Percentiles rank a stretch among this genome's conserved stretches.
Conservation (phyloP, 441 rosid species). For the Eutrema salsugineum region DNA sequence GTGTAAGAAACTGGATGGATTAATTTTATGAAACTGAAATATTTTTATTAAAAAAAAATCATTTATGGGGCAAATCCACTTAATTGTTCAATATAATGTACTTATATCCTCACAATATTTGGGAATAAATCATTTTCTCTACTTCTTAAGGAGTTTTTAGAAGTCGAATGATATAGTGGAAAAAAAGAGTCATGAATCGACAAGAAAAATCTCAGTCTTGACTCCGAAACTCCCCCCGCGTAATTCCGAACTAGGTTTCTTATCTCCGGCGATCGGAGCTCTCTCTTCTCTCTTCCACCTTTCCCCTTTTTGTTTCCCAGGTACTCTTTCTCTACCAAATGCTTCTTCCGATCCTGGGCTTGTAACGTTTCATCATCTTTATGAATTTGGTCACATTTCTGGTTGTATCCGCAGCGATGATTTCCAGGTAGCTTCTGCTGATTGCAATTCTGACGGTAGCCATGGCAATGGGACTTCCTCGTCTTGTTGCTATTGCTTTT, state of each 20-base stretch:
- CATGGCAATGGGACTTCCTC: constrained; percentile 22
- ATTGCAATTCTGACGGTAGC: neutral
- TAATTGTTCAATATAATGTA: too few relatives aligned
- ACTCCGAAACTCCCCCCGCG: constrained; percentile 1
- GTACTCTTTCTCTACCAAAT: neutral
- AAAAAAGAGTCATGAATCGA: neutral
- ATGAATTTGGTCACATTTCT: constrained; percentile 1
- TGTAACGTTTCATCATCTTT: neutral
- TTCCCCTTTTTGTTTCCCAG: neutral
- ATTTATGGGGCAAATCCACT: too few relatives aligned
- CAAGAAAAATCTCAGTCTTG: constrained; percentile 1
- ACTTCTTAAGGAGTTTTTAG: too few relatives aligned
- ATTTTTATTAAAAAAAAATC: too few relatives aligned
- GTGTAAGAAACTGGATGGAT: too few relatives aligned
- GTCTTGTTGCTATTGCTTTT: constrained; percentile 2
- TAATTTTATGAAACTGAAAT: too few relatives aligned
- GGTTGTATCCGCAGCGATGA: constrained; percentile 14
- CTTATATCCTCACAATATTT: too few relatives aligned
- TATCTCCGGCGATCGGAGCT: constrained; percentile 20
- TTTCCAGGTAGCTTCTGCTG: constrained; percentile 9
- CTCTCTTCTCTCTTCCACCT: constrained; percentile 6
- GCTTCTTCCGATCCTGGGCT: constrained; percentile 3
- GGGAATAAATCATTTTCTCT: too few relatives aligned
- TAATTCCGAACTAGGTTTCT: constrained; percentile 15
- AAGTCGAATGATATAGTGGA: too few relatives aligned